Percentiles rank a stretch among this genome's conserved stretches.
Conservation (phyloP, 2,329 filamentous ascomycete species). For the Aureobasidium sp. region DNA sequence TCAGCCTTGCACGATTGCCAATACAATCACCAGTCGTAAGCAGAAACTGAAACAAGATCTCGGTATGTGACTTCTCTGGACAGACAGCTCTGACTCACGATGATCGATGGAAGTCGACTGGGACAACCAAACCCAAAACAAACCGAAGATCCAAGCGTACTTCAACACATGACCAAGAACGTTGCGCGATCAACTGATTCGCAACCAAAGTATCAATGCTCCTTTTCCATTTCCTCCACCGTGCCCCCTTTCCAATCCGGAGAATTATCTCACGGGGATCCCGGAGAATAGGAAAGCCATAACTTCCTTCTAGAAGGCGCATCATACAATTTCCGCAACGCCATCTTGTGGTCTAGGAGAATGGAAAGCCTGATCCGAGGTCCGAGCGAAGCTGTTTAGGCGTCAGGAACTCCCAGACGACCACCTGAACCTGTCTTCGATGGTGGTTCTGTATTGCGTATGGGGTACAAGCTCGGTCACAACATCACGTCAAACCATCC, state of each 20-base stretch:
- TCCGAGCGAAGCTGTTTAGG: background rate
- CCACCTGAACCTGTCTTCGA: background rate
- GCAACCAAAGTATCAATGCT: constrained; percentile 4
- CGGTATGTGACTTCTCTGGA: background rate
- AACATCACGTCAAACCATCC: background rate
- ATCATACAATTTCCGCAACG: constrained; percentile 1
- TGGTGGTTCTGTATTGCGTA: background rate
- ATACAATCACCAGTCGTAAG: background rate
- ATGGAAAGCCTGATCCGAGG: background rate
- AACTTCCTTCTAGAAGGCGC: background rate
- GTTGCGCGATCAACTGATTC: constrained; percentile 2
- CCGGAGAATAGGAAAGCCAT: background rate
- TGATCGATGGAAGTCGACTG: background rate
- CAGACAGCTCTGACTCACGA: background rate
- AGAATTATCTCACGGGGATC: background rate
- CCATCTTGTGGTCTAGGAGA: background rate
- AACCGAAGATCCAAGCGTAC: background rate
- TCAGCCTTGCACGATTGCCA: background rate
- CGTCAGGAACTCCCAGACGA: background rate
- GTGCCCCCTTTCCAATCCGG: background rate
- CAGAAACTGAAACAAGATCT: background rate
- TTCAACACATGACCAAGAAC: background rate
- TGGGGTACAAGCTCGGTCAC: background rate
- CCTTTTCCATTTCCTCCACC: background rate
- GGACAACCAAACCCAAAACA: constrained; percentile 1